Evolutionary conservation across 257 asterid species (phyloP), one percentile per base, ranked within the genome.

Genomic region (Solanum piurae): DNA sequence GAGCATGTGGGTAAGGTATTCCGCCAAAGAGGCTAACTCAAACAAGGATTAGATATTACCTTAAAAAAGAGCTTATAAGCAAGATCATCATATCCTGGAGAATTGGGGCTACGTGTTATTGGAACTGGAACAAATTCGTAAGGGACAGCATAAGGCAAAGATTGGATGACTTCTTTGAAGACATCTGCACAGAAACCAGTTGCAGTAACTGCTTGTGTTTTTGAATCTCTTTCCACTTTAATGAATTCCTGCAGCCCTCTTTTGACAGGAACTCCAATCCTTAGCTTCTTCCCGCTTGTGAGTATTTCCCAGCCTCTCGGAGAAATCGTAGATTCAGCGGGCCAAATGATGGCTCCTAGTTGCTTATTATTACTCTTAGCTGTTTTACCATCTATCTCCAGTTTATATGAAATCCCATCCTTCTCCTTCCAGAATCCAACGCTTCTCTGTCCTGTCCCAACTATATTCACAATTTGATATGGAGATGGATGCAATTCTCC

Each of bases 241-340:
- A 91, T 89, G 31, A 92, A 90, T 74, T 89, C 87, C 38, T 83
- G 68, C 44, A 88, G 87, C 29, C 92, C 94, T 29, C 86, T 44
- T 44, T 84, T 88, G 34, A 72, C 71, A 14, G 94, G 94, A 13
- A 92, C 92, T 25, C 90, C 92, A 37, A 92, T 83, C 75, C 23
- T 89, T 46, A 90, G 60, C 90, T 71, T 91, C 38, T 88, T 86
- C 14, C 92, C 88, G 11, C 89, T 88, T 77, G 90, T 86, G 18
- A 93, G 95, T 23, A 90, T 86, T 69, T 90, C 90, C 94, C 94
- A 88, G 14, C 95, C 95, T 85, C 68, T 91, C 11, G 95, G 92
- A 20, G 66, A 46, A 34, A 13, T 31, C 12, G 11, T 40, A 3
- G 93, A 87, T 74, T 87, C 76, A 37, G 93, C 94, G 0, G 94